Conservation (phyloP, 768 basidiomycete genomes). For the Trametes meyenii region DNA sequence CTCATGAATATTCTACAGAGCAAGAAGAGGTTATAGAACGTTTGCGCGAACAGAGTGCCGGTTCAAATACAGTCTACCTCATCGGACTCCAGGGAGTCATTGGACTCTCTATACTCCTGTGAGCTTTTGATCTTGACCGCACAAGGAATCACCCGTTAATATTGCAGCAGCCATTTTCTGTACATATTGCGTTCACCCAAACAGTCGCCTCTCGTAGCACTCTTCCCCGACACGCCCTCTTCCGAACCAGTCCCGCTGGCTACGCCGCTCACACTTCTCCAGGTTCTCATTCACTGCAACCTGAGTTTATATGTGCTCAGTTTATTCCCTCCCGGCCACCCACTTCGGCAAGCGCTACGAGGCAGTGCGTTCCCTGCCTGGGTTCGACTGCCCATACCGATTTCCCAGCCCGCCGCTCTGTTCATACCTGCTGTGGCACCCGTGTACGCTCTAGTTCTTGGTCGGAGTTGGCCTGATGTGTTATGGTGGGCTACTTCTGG, state of each 20-base stretch:
- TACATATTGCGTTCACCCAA: conserved; percentile 20
- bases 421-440: conserved; percentile 23
- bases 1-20: conserved; percentile 14
- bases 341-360: conserved; percentile 6
- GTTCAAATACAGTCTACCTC: conserved; percentile 22
- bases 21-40: conserved; percentile 33
- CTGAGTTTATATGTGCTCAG: conserved; percentile 18
- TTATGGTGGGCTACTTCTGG: conserved; percentile 29
- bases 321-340: not conserved
- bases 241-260: conserved; percentile 17
- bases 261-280: conserved; percentile 20
- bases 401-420: conserved; percentile 19
- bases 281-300: conserved; percentile 26
- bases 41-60: conserved; percentile 22
- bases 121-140: not conserved
- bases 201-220: conserved; percentile 25
- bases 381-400: conserved; percentile 17
- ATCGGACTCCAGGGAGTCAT: conserved; percentile 24
- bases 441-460: conserved; percentile 18
- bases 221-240: conserved; percentile 20
- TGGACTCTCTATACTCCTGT: conserved; percentile 29
- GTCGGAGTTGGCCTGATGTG: conserved; percentile 24
- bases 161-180: conserved; percentile 24
- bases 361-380: not conserved
- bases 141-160: not conserved